Base-by-base conservation (phyloP, 2,329 filamentous ascomycete species). In the Aspergillus spinulosporus region DNA sequence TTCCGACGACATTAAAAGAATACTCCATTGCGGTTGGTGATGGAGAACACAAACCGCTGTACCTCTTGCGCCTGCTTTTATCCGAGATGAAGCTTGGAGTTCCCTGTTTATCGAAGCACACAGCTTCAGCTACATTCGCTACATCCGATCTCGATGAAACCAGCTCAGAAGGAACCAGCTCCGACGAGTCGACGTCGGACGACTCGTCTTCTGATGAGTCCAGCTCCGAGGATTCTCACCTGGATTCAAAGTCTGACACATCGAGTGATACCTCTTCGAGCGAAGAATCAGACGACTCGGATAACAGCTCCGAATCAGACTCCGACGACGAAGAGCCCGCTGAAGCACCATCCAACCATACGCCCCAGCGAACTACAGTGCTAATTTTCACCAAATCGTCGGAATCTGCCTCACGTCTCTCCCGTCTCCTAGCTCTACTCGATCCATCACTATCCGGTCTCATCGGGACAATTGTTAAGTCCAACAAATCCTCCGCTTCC, bases 371-470 rank as follows among this genome's bases (percentile, higher is more conserved):
- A 15, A 70, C 70, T n/a, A 78, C 74, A 4, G 84, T 88, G 7
- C 81, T 97, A 34, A 86, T 97, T 62, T 97, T 97, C 71, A 92
- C 92, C 46, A 91, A 91, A 65, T 95, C 90, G 56, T 96, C 93
- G 69, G 92, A 96, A 71, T 85, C 88, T 14, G 90, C 93, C 1
- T 82, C 89, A n/a, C 88, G 94, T 57, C 82, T 97, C n/a, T 86
- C 89, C 1, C 88, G 90, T 15, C 84, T 97, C 0, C 80, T 97
- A 8, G 76, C 80, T 1, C 77, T 92, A 1, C 79, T 96, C 21
- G 79, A 84, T 14, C 85, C 87, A 0, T 71, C 78, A 0, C 76
- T 88, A 34, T 76, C 81, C 2, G 67, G 77, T 1, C 76, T 81
- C 42, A 82, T 90, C 52, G 85, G 85, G 57, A 90, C 87, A 0